Conservation (phyloP, 2,329 filamentous ascomycete genomes). For the Pseudogymnoascus sp. region DNA sequence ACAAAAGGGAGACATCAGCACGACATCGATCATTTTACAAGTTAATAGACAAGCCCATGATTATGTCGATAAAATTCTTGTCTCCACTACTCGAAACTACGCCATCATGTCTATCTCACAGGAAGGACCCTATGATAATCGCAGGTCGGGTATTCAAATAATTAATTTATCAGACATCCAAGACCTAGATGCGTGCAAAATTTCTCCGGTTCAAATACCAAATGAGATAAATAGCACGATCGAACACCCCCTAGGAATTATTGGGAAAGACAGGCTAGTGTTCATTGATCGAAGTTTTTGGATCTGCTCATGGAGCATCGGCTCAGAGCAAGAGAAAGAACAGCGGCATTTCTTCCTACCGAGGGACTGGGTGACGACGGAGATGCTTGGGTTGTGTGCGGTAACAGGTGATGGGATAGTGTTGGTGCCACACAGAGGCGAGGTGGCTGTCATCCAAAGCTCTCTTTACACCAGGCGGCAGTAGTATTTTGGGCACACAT, state of each 20-base stretch:
- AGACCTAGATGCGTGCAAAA: background rate
- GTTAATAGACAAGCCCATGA: background rate
- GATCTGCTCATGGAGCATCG: constrained; percentile 12
- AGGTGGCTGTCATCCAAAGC: constrained; percentile 13
- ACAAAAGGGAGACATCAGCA: background rate
- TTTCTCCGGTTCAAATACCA: background rate
- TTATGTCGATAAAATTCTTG: background rate
- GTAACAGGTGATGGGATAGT: constrained; percentile 13
- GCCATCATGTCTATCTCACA: background rate
- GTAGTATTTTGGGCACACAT: background rate
- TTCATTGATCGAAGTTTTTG: constrained; percentile 10
- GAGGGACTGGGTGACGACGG: constrained; percentile 13
- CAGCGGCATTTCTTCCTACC: constrained; percentile 15
- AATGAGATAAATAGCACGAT: background rate
- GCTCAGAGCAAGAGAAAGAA: background rate
- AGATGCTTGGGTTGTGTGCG: constrained; percentile 4
- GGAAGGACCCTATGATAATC: background rate
- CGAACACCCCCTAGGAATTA: constrained; percentile 10
- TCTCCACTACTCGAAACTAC: background rate
- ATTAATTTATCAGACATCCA: background rate
- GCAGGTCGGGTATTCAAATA: background rate
- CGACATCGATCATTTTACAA: background rate
- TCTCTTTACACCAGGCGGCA: background rate
- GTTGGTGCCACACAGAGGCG: constrained; percentile 7
- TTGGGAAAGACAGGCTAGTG: constrained; percentile 11